A percentile compares a stretch with the other conserved stretches of the same genome.
Conservation (phyloP, 495 filamentous ascomycete species). For the Tuber microsphaerosporum region DNA sequence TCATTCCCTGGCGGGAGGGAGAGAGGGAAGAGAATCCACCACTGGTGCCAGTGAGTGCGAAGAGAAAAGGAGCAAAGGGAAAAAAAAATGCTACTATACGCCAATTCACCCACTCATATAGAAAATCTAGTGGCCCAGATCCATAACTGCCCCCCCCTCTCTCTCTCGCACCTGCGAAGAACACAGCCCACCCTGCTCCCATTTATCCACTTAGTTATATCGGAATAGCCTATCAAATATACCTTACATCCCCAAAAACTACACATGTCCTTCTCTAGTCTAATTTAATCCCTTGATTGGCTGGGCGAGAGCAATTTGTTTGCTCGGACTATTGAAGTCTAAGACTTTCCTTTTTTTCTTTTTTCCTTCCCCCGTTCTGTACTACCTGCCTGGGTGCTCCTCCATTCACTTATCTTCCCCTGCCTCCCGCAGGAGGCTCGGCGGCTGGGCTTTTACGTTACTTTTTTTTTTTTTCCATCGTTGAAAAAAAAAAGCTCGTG, state of each 20-base stretch:
- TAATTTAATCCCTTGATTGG: background rate
- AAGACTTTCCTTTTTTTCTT: background rate
- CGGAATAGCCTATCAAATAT: background rate
- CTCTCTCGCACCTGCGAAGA: background rate
- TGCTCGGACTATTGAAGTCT: background rate
- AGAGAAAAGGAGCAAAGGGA: background rate
- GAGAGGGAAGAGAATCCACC: background rate
- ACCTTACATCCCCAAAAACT: background rate
- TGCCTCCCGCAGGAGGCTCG: background rate
- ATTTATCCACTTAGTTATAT: background rate
- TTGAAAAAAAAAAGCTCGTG: too few relatives aligned
- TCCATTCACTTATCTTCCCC: background rate
- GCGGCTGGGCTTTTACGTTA: background rate
- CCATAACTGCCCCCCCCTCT: too few relatives aligned
- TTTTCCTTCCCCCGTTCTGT: background rate
- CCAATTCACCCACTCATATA: background rate
- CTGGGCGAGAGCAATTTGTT: background rate
- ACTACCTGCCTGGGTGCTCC: background rate
- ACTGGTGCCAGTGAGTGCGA: background rate
- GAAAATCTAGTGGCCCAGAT: background rate
- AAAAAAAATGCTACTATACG: background rate
- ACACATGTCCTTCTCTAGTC: background rate
- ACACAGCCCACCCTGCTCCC: background rate
- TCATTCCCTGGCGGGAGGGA: background rate
- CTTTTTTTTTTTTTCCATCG: background rate